Evolutionary conservation across 116 monocot species (phyloP), one percentile per base, ranked within the genome.

Genomic region (Zostera marina): DNA sequence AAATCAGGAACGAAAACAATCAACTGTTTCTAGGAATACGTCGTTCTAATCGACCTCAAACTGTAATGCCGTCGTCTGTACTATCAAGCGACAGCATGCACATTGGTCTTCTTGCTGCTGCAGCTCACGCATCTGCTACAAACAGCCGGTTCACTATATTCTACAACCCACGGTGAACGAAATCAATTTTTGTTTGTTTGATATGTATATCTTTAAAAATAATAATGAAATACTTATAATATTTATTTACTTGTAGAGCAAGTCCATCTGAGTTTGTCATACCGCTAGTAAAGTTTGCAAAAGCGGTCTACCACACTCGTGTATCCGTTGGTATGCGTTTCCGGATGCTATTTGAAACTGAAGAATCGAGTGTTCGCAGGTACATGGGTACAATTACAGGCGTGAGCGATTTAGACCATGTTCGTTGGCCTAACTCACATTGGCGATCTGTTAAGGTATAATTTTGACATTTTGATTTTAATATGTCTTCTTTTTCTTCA

Each of bases 81-180:
- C 25, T 92, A 49, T 92, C 92, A 47, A 92, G 92, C 80, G 92
- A 92, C 60, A 92, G 83, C 72, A 92, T 92, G 92, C 92, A 92
- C 47, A 92, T 92, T 26, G 87, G 87, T 10, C 80, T 92, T 66
- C 83, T 92, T 54, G 92, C 92, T 69, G 92, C 87, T 20, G 92
- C 92, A 40, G 92, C 92, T 67, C 87, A 87, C 68, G 92, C 87
- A 45, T 80, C 87, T 65, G 75, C 92, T 52, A 92, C 92, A 25
- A 92, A 86, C 52, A 87, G 87, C 61, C 87, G 92, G 47, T 92
- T 87, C 61, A 92, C 87, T 19, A 87, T 92, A 52, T 92, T 87
- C 64, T 92, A 87, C 65, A 87, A 92, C 69, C 92, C 90, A 61
- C 84, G 90, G 90, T 81, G 75, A 22, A 66, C n/a, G 19, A 16